Evolutionary conservation across 2,329 filamentous ascomycete genomes (phyloP), one percentile per base, ranked within the genome.

Genomic region (Sporothrix dimorphospora): DNA sequence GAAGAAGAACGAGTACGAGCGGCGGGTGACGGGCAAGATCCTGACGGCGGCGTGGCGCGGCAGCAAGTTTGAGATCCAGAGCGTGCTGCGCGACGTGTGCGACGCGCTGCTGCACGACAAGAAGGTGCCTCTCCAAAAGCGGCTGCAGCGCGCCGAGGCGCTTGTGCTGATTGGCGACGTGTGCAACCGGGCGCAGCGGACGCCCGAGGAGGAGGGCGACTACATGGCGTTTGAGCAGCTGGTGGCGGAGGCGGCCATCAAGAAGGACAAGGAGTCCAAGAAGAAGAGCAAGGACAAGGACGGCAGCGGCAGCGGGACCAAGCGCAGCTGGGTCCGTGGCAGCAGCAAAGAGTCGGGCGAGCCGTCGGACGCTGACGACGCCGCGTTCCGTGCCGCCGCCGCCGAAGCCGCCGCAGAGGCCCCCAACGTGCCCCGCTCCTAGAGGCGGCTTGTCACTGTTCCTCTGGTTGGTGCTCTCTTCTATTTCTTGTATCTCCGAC

Each of bases 171-270:
- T 96, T 74, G 96, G 94, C 66, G 94, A 97, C 75, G 91, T 98
- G 74, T 97, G 96, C 80, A 86, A 90, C 75, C 94, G 94, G 88
- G 95, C 97, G 87, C 74, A 86, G 81, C 91, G 96, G 74, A 92
- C 95, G 71, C 92, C 95, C 55, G 96, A 99, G 75, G 96, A 99
- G 84, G 96, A 99, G 82, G 95, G 96, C 75, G 96, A 98, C 78
- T 98, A 97, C 83, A 97, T 99, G 89, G 94, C 95, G 19, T 99
- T 99, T 77, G 96, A 99, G 81, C 94, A 98, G 82, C 90, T 99
- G 71, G 97, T 99, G 81, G 94, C 96, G 68, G 96, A 99, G 80
- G 95, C 95, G 4, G 94, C 94, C 72, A 92, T 94, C 70, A 98
- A 98, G 88, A 97, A 98, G 83, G 94, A 96, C 78, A 90, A 94